Conservation (phyloP, 2,329 filamentous ascomycete species). For the Plenodomus biglobosus region DNA sequence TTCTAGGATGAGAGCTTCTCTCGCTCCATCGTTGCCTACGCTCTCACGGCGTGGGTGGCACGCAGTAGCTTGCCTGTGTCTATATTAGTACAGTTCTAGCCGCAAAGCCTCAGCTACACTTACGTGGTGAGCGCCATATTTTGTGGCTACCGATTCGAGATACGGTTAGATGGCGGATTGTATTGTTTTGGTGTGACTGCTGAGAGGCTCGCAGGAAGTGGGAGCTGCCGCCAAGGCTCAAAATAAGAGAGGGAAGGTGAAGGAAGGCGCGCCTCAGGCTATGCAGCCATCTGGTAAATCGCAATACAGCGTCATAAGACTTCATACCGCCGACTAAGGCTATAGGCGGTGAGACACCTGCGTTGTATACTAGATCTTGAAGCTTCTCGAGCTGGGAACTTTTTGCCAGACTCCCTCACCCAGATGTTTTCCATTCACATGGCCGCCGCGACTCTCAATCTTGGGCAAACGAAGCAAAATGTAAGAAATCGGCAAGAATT, state of each 20-base stretch:
- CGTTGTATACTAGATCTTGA: too few relatives aligned
- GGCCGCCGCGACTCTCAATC: too few relatives aligned
- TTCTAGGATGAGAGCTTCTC: neutral
- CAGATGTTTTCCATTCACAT: too few relatives aligned
- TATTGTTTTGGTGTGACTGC: neutral
- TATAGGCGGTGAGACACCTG: too few relatives aligned
- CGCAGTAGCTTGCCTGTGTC: neutral
- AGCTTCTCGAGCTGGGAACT: too few relatives aligned
- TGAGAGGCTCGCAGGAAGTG: neutral
- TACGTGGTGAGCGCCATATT: neutral
- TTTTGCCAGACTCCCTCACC: too few relatives aligned
- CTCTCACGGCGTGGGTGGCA: neutral
- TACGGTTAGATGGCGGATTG: neutral
- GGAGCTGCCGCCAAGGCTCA: neutral
- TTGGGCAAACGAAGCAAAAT: too few relatives aligned
- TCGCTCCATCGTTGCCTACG: neutral
- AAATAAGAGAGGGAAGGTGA: too few relatives aligned
- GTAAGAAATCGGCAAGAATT: too few relatives aligned
- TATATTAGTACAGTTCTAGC: neutral
- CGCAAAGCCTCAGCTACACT: neutral
- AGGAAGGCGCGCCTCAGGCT: neutral
- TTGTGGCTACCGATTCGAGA: neutral
- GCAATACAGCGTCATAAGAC: too few relatives aligned
- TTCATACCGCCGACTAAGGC: too few relatives aligned
- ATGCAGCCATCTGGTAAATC: too few relatives aligned